phyloP scores from a whole-genome alignment of 345 rosid genomes.

The Euphorbia pulcherrima region DNA sequence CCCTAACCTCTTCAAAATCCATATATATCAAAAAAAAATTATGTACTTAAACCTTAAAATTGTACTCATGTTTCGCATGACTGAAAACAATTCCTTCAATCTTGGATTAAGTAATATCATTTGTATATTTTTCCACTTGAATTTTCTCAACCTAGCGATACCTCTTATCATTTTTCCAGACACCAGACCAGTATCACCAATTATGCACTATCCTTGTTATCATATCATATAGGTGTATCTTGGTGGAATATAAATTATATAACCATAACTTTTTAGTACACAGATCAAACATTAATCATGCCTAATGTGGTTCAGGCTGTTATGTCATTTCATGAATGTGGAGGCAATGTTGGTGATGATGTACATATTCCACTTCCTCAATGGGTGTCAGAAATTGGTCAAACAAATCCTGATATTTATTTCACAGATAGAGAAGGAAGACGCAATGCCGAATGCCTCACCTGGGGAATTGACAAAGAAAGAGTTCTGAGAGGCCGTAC shows the following conservation, averaged over 20 bases:
- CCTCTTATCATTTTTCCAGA: not conserved
- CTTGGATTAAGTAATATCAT: not conserved
- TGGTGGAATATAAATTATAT: not conserved
- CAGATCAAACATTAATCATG: not conserved
- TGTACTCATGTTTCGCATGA: not conserved
- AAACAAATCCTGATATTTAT: constrained; percentile 83
- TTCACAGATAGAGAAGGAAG: constrained; percentile 98
- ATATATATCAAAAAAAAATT: no score
- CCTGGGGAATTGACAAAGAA: constrained; percentile 97
- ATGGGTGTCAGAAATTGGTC: constrained; percentile 95
- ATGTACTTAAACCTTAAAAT: not conserved
- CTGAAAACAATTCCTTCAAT: not conserved
- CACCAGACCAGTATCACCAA: not conserved
- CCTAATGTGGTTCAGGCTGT: constrained; percentile 39
- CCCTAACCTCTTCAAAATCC: no score
- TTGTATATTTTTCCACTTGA: not conserved
- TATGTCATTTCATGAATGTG: constrained; percentile 98
- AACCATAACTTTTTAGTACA: not conserved
- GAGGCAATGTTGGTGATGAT: constrained; percentile 97
- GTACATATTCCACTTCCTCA: constrained; percentile 90
- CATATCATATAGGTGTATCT: not conserved
- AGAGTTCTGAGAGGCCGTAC: constrained; percentile 86
- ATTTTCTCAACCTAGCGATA: not conserved
- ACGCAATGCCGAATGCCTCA: constrained; percentile 91
- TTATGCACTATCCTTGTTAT: not conserved